Evolutionary conservation across 1,139 yeast genomes (phyloP), one percentile per base, ranked within the genome.

Genomic region (Torulaspora globosa): DNA sequence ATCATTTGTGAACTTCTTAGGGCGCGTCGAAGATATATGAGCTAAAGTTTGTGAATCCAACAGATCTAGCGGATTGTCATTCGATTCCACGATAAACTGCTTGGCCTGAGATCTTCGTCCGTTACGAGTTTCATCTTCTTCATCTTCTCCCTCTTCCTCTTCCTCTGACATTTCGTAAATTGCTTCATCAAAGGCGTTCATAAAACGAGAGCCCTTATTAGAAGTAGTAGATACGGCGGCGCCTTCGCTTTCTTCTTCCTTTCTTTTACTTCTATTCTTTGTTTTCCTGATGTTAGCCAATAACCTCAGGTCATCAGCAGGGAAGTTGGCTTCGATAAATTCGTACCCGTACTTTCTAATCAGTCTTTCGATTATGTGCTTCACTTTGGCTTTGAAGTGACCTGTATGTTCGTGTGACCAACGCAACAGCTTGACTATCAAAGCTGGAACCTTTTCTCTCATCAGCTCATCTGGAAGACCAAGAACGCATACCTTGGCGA

Each of bases 351-450:
- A 89, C 61, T 89, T 82, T 66, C 98, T 80, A 46, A 92, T 79
- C 60, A 92, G 73, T 61, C 98, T 79, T 72, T 92, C 98, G 52
- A 92, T 73, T 51, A 92, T 84, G 62, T 92, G 97, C 70, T 88
- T 88, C 36, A 92, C 94, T 68, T 87, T 90, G 24, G 89, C 78
- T 65, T 87, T 88, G 75, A 94, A 90, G 62, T 89, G 96, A 34
- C 95, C 95, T 60, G 87, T 87, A 69, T 90, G 97, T 65, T 89
- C 97, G 65, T 88, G 95, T 35, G 96, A 87, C 95, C 97, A 90
- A 55, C 81, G 81, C 78, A 92, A 74, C 58, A 92, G 74, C 58
- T 86, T 83, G 32, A 76, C 72, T 47, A 92, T 72, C 46, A 92
- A 70, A 19, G 77, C 82, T 38, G 75, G 72, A 59, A 94, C 76